Evolutionary conservation across 768 basidiomycete genomes (phyloP), one percentile per base, ranked within the genome.

Genomic region (Tremella yokohamensis): DNA sequence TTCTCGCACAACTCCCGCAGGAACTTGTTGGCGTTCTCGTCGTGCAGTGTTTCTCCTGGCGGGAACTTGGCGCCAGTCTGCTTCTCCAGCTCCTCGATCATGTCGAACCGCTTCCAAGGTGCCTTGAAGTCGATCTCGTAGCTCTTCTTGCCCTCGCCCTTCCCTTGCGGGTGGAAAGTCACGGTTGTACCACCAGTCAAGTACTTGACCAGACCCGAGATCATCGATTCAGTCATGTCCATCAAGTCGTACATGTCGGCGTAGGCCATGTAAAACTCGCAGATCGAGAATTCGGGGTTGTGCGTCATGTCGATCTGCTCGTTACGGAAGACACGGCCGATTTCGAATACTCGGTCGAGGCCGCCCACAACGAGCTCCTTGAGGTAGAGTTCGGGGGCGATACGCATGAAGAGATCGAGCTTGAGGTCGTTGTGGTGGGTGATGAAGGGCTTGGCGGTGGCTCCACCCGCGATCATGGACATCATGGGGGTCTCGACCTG

Each of bases 261-360:
- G 69, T 97, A 98, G 26, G 96, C 94, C 94, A 99, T 98, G 75
- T 98, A 99, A 79, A 99, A 98, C 80, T 99, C 94, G 83, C 94
- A 98, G 79, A 97, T 94, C 4, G 90, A 89, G 80, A 97, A 97
- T 77, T 99, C 96, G 65, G 96, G 96, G 78, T 99, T 99, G 78
- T 99, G 96, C 16, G 96, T 99, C 64, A 99, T 80, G 79, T 99
- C 96, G 72, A 99, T 99, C 26, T 93, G 89, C 76, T 99, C 96
- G 78, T 98, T 99, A 48, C 96, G 82, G 83, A 98, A 99, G 12
- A 97, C 92, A 40, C 94, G 86, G 1, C 94, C 96, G 62, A 99
- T 97, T 79, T 99, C 96, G 78, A 90, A 99, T 12, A 99, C 96
- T 45, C 96, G 87, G 77, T 98, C 94, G 19, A 99, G 83, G 2